phyloP scores from a whole-genome alignment of 352 stramenopile species.

The Phytopythium litorale region DNA sequence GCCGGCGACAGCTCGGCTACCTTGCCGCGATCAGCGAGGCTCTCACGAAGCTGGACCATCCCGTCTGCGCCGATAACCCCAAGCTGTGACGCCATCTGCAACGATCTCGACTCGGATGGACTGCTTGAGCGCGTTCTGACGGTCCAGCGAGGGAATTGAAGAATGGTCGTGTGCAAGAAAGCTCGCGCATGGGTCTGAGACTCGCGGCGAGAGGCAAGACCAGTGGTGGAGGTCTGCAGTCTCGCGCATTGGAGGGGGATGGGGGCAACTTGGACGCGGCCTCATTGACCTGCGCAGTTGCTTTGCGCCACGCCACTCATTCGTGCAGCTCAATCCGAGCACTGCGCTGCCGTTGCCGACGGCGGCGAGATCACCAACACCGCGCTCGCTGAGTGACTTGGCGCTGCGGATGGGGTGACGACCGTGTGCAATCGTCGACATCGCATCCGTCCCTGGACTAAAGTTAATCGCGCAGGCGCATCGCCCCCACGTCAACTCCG shows the following conservation, averaged over 20 bases:
- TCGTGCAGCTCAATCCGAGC: not conserved
- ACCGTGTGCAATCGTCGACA: not conserved
- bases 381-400: too few species aligned
- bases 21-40: not conserved
- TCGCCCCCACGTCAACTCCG: not conserved
- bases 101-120: not conserved
- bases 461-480: not conserved
- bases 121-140: slow-evolving; percentile 1
- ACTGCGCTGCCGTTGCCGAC: not conserved
- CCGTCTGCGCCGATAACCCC: not conserved
- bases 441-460: not conserved
- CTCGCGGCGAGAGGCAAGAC: not conserved
- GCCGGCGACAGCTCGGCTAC: not conserved
- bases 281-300: not conserved
- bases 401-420: not conserved
- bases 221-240: not conserved
- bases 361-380: not conserved
- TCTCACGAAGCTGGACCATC: not conserved
- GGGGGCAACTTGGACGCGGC: slow-evolving; percentile 2
- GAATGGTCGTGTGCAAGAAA: not conserved
- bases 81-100: not conserved
- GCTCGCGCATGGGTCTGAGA: not conserved
- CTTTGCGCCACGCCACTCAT: not conserved
- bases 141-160: slow-evolving; percentile 7
- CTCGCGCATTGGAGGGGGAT: not conserved